phyloP scores from a whole-genome alignment of 768 basidiomycete genomes.

The Calvatia gigantea region DNA sequence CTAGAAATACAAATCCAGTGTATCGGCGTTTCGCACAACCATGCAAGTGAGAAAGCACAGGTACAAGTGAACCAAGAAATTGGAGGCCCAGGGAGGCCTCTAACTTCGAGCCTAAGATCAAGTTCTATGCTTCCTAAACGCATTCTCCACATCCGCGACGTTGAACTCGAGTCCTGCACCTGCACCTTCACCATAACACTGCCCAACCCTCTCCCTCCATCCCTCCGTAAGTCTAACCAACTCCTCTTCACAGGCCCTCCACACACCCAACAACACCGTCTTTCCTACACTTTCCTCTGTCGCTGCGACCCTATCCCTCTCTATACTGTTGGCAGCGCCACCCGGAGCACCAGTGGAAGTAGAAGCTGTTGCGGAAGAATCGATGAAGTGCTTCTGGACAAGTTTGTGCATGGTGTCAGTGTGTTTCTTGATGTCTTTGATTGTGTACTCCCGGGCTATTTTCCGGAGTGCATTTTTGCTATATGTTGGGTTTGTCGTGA shows the following conservation, averaged over 20 bases:
- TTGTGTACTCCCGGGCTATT: constrained; percentile 76
- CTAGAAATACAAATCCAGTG: constrained; percentile 6
- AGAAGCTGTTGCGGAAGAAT: constrained; percentile 65
- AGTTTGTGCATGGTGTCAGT: constrained; percentile 85
- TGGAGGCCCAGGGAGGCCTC: background rate
- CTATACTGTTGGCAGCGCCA: background rate
- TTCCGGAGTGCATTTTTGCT: constrained; percentile 79
- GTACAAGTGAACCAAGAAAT: background rate
- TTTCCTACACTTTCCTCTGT: constrained; percentile 25
- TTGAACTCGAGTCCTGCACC: constrained; percentile 75
- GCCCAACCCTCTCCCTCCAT: constrained; percentile 64
- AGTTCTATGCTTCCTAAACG: constrained; percentile 67
- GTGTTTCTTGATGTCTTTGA: constrained; percentile 88
- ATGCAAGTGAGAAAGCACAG: background rate
- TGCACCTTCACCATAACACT: constrained; percentile 70
- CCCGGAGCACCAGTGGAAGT: constrained; percentile 30
- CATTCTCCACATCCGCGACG: constrained; percentile 67
- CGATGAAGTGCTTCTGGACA: constrained; percentile 94
- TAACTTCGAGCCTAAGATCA: background rate
- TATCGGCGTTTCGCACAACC: background rate
- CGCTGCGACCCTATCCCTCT: background rate
- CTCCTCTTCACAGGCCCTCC: constrained; percentile 90
- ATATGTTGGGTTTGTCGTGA: constrained; percentile 72
- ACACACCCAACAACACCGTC: constrained; percentile 65
- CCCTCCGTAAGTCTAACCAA: constrained; percentile 67